phyloP scores from a whole-genome alignment of 1,284 basidiomycete genomes.

The Irpex sp. region DNA sequence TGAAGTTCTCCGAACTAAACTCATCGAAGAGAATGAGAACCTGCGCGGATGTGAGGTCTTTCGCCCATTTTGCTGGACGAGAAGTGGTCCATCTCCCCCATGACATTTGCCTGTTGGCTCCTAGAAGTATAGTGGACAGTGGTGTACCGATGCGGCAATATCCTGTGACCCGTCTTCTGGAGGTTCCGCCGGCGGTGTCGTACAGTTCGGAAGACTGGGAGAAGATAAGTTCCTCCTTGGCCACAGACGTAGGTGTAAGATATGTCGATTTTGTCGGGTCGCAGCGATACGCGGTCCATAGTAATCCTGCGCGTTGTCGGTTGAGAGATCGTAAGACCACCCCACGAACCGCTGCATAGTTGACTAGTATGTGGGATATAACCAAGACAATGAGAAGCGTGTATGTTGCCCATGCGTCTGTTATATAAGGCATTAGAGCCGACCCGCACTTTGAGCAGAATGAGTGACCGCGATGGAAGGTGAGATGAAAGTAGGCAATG shows the following conservation, averaged over 20 bases:
- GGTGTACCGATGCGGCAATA: constrained; percentile 12
- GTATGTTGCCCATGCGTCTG: constrained; percentile 46
- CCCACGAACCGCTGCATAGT: constrained; percentile 56
- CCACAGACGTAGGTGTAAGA: constrained; percentile 8
- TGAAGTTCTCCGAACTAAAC: constrained; percentile 35
- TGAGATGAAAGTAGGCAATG: background rate
- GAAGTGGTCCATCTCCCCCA: background rate
- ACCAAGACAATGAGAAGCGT: constrained; percentile 47
- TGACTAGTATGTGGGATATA: constrained; percentile 50
- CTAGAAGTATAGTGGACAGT: constrained; percentile 8
- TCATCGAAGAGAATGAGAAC: constrained; percentile 30
- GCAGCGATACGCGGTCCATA: constrained; percentile 38
- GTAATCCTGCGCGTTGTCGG: constrained; percentile 50
- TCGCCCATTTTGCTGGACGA: background rate
- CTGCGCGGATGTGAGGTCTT: background rate
- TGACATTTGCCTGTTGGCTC: background rate
- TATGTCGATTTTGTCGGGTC: background rate
- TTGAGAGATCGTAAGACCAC: constrained; percentile 56
- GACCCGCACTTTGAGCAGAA: constrained; percentile 45
- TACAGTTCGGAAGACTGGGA: constrained; percentile 5
- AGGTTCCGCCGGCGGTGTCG: background rate
- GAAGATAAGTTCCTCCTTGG: constrained; percentile 12
- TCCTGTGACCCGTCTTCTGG: constrained; percentile 1
- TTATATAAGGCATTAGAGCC: constrained; percentile 51
- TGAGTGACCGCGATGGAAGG: background rate